Evolutionary conservation across 164 flowering plant species (phyloP).

Genomic region (Nymphaea thermarum): DNA sequence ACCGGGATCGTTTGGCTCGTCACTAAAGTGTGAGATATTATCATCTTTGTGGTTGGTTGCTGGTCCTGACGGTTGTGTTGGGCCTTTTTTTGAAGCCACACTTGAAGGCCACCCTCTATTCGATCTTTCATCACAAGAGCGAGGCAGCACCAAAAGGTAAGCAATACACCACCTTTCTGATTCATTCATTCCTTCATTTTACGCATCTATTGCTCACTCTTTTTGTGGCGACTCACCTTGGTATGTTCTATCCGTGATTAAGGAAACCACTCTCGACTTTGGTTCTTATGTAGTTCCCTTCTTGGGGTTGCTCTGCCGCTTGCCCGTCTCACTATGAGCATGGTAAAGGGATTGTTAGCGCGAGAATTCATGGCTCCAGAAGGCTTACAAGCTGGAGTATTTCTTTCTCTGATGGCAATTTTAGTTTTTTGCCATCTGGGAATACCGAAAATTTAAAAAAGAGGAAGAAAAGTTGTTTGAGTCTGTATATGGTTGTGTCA

Average conservation of each 20-base stretch:
- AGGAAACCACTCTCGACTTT: neutral
- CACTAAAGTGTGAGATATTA: neutral
- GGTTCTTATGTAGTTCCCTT: neutral
- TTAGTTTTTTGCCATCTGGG: constrained; percentile 28
- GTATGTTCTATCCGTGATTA: neutral
- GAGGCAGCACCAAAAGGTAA: neutral
- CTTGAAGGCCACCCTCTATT: neutral
- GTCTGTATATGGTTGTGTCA: neutral
- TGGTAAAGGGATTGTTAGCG: neutral
- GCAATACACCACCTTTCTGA: neutral
- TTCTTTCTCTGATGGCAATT: constrained; percentile 4
- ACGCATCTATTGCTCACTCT: no score
- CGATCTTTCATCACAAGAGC: neutral
- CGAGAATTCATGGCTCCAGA: neutral
- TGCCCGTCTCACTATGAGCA: neutral
- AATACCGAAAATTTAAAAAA: constrained; percentile 13
- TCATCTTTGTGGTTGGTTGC: neutral
- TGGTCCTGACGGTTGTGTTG: neutral
- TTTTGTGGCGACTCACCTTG: no score
- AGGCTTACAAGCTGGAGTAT: neutral
- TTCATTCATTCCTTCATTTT: neutral
- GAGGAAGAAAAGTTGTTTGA: neutral
- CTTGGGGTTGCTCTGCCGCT: neutral
- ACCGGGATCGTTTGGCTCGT: no score
- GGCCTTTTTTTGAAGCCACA: neutral